phyloP scores from a whole-genome alignment of 73 alveolate genomes.

The Paramecium octaurelia region DNA sequence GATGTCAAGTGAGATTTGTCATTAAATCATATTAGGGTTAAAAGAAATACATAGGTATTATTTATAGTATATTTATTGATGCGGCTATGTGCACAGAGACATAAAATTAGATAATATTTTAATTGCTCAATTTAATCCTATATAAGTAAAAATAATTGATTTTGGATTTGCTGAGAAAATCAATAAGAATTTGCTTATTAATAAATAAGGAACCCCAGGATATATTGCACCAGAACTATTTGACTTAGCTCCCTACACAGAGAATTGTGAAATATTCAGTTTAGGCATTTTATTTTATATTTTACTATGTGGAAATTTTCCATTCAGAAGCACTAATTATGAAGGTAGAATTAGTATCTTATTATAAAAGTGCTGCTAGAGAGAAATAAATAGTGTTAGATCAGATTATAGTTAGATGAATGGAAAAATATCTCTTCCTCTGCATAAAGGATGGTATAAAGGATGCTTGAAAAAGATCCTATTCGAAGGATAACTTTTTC shows the following conservation, averaged over 20 bases:
- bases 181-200: background rate
- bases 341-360: background rate
- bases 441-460: background rate
- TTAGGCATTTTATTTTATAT: slow-evolving; percentile 10
- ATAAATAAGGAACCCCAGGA: slow-evolving; percentile 34
- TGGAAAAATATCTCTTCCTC: background rate
- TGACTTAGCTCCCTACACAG: slow-evolving; percentile 6
- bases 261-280: slow-evolving; percentile 27
- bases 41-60: background rate
- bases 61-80: background rate
- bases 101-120: slow-evolving; percentile 15
- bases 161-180: slow-evolving; percentile 39
- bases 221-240: slow-evolving; percentile 47
- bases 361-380: background rate
- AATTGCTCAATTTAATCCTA: background rate
- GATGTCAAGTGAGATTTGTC: background rate
- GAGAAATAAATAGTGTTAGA: background rate
- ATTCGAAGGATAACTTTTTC: background rate
- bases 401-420: background rate
- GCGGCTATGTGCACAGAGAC: slow-evolving; percentile 34
- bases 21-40: background rate
- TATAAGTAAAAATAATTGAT: background rate
- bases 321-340: slow-evolving; percentile 12
- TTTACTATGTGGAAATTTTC: background rate
- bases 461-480: slow-evolving; percentile 15